Conservation (phyloP, 305 asterid genomes). For the Caryopteris hybrid region DNA sequence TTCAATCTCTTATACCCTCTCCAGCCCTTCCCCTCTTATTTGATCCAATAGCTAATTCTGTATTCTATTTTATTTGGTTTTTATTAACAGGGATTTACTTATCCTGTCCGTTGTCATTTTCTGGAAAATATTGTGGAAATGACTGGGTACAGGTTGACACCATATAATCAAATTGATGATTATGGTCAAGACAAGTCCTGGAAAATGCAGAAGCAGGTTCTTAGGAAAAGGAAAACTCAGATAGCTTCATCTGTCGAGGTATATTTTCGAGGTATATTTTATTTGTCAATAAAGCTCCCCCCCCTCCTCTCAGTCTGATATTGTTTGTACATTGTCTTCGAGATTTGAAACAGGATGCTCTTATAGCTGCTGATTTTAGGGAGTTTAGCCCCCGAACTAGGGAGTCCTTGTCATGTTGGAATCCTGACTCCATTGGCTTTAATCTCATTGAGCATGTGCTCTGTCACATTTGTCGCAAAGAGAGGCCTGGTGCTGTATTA, state of each 20-base stretch:
- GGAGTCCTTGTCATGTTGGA: constrained; percentile 88
- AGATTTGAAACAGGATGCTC: constrained; percentile 63
- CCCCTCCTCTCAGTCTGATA: neutral
- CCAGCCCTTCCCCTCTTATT: neutral
- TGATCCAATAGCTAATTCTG: constrained; percentile 3
- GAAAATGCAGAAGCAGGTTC: constrained; percentile 88
- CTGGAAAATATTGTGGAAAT: constrained; percentile 76
- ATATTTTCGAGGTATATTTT: constrained; percentile 62
- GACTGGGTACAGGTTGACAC: constrained; percentile 71
- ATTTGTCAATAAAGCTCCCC: constrained; percentile 9
- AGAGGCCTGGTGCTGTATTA: constrained; percentile 92
- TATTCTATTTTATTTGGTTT: neutral
- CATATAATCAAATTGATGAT: constrained; percentile 86
- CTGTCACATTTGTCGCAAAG: constrained; percentile 73
- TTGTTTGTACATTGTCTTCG: constrained; percentile 3
- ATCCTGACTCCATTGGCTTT: constrained; percentile 96
- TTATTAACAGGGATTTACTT: constrained; percentile 73
- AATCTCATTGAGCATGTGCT: constrained; percentile 90
- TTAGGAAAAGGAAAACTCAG: constrained; percentile 76
- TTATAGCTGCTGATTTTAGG: constrained; percentile 64
- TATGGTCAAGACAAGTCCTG: constrained; percentile 92
- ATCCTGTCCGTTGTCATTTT: constrained; percentile 77
- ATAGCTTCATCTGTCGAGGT: constrained; percentile 95
- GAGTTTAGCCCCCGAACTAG: constrained; percentile 47
- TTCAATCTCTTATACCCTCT: neutral